A percentile compares a stretch with the other conserved stretches of the same genome.
Conservation (phyloP, 116 monocot species). For the Iris pallida region DNA sequence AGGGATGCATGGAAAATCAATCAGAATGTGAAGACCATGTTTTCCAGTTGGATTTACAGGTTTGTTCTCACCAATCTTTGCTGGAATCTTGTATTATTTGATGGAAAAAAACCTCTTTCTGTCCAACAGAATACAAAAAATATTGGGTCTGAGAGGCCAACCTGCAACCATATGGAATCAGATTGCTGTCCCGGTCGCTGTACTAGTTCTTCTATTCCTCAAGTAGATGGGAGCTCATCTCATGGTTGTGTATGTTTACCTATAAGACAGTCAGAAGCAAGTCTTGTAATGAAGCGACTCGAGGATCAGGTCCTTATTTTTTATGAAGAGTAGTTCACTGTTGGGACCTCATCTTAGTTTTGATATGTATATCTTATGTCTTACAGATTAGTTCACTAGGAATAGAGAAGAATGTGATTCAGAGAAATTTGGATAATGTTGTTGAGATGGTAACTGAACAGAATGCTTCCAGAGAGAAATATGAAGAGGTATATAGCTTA, state of each 20-base stretch:
- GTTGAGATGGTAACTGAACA: constrained; percentile 57
- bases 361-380: constrained; percentile 1
- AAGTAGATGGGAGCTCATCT: constrained; percentile 11
- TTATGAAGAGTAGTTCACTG: neutral
- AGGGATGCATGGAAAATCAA: constrained; percentile 14
- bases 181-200: constrained; percentile 8
- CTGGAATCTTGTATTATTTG: neutral
- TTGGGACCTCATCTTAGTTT: constrained; percentile 1
- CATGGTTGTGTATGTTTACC: constrained; percentile 31
- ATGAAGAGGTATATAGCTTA: constrained; percentile 44
- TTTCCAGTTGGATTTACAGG: constrained; percentile 18
- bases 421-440: constrained; percentile 50
- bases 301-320: constrained; percentile 50
- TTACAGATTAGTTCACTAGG: constrained; percentile 54
- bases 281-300: constrained; percentile 59
- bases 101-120: neutral
- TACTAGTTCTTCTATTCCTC: constrained; percentile 9
- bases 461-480: constrained; percentile 42
- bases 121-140: constrained; percentile 14
- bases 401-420: constrained; percentile 39
- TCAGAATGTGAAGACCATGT: constrained; percentile 3
- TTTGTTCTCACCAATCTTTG: constrained; percentile 13
- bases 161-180: constrained; percentile 8
- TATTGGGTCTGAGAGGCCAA: constrained; percentile 17
- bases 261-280: constrained; percentile 57